Evolutionary conservation across 768 basidiomycete species (phyloP), one percentile per base, ranked within the genome.

Genomic region (Lactarius psammicola): DNA sequence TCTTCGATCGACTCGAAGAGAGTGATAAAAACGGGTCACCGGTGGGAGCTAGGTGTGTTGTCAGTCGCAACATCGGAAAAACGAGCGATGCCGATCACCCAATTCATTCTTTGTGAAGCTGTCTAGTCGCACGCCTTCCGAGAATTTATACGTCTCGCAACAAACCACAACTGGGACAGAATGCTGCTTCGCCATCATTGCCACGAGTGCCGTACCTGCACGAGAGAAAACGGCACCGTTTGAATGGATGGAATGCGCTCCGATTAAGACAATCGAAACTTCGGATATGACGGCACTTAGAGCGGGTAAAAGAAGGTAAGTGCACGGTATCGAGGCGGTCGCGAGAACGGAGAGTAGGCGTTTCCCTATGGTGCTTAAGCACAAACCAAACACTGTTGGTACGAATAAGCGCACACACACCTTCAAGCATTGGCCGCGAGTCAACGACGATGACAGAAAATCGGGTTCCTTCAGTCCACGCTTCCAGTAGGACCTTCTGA

Each of bases 81-180:
- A 42, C 56, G 34, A 13, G 36, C 17, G 49, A 15, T 2, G 6
- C 23, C 13, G 72, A 84, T 74, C 70, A 92, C 96, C 97, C 46
- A 98, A 80, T 77, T 99, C 97, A 72, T 99, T 99, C 76, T 92
- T 94, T 53, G 91, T 94, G 71, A 99, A 95, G 23, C 90, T 90
- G 75, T 99, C 97, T 62, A 98, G 80, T 76, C 92, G 88, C 33
- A 98, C 89, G 38, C 87, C 86, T 71, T 98, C 96, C 20, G 92
- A 91, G 72, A 95, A 98, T 76, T 99, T 99, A 80, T 98, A 98
- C 4, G 97, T 99, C 78, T 98, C 97, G 71, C 95, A 97, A 69
- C 95, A 98, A 30, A 97, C 94, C 40, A 99, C 86, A 8, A 98
- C 95, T 5, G 97, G 96, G 0, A 98, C 90, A 28, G 87, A 88